Evolutionary conservation across 2,329 filamentous ascomycete genomes (phyloP).

Genomic region (Penicillium expansum): DNA sequence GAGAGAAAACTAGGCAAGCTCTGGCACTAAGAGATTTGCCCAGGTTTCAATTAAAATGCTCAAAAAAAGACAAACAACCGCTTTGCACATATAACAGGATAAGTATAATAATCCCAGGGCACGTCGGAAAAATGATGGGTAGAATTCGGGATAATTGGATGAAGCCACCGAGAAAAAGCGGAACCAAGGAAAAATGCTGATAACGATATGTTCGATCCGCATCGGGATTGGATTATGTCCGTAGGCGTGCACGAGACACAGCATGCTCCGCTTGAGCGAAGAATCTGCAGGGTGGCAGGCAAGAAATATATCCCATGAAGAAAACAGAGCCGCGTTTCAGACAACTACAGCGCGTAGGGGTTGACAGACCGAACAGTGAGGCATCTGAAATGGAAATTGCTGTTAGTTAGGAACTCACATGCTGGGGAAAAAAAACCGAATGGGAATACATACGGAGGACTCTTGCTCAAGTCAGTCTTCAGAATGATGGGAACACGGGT

Average conservation of each 20-base stretch:
- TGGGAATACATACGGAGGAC: slow-evolving; percentile 80
- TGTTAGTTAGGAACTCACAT: background rate
- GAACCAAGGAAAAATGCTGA: slow-evolving; percentile 16
- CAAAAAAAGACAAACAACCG: slow-evolving; percentile 21
- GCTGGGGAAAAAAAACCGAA: background rate
- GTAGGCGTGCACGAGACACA: slow-evolving; percentile 10
- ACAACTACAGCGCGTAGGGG: slow-evolving; percentile 48
- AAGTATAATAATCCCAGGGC: slow-evolving; percentile 22
- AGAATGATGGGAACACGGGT: slow-evolving; percentile 94
- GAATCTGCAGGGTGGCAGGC: slow-evolving; percentile 28
- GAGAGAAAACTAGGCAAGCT: slow-evolving; percentile 14
- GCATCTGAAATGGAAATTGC: slow-evolving; percentile 34
- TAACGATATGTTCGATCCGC: slow-evolving; percentile 27
- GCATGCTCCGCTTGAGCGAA: slow-evolving; percentile 15
- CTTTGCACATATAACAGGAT: slow-evolving; percentile 24
- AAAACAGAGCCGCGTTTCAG: slow-evolving; percentile 9
- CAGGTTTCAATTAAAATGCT: slow-evolving; percentile 20
- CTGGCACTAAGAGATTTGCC: slow-evolving; percentile 13
- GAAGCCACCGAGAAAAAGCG: slow-evolving; percentile 9
- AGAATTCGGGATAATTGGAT: slow-evolving; percentile 3
- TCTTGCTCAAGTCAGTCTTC: slow-evolving; percentile 98
- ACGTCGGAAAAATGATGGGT: slow-evolving; percentile 12
- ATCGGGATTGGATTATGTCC: slow-evolving; percentile 25
- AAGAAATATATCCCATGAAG: slow-evolving; percentile 27
- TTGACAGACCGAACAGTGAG: slow-evolving; percentile 53